Conservation (phyloP, 305 asterid species). For the Rubia balearica region DNA sequence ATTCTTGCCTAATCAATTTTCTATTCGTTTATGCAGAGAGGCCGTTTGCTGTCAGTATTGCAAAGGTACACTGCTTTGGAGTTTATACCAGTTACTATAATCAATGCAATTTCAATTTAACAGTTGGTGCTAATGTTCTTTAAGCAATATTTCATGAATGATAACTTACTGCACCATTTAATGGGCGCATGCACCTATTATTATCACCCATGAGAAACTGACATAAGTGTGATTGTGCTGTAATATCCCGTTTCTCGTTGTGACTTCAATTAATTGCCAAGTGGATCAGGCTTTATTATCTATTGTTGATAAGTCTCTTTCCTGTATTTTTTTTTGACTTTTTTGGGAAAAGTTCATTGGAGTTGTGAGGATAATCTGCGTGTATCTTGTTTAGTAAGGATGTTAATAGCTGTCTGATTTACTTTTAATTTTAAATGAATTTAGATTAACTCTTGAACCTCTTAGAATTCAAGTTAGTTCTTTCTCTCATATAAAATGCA, state of each 20-base stretch:
- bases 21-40: too few species aligned
- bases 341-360: too few species aligned
- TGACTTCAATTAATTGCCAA: not conserved
- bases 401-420: not conserved
- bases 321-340: too few species aligned
- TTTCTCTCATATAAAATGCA: not conserved
- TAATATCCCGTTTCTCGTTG: not conserved
- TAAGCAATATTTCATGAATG: not conserved
- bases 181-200: not conserved
- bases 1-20: too few species aligned
- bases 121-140: not conserved
- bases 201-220: not conserved
- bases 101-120: not conserved
- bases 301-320: too few species aligned
- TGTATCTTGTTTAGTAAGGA: not conserved
- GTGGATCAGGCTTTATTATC: not conserved
- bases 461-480: not conserved
- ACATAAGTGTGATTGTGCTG: not conserved
- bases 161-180: not conserved
- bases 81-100: not conserved
- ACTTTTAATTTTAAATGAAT: not conserved
- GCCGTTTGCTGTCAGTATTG: constrained; percentile 81
- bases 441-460: not conserved
- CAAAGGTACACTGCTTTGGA: constrained; percentile 43
- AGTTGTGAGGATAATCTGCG: not conserved